phyloP scores from a whole-genome alignment of 2,329 filamentous ascomycete genomes.

The Colletotrichum plurivorum region DNA sequence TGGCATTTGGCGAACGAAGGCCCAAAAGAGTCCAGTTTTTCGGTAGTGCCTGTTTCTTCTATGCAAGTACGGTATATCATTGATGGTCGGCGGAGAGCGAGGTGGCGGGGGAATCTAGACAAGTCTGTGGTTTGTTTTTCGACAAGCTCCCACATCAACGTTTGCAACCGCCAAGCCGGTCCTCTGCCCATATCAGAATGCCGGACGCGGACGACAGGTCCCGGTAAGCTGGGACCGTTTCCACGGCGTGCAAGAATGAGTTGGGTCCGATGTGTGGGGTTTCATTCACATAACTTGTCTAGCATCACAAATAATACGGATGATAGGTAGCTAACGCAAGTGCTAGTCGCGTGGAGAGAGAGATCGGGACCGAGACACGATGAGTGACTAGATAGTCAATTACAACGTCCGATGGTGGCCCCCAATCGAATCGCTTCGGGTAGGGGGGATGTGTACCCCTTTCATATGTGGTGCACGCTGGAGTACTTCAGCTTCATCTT shows the following conservation, averaged over 20 bases:
- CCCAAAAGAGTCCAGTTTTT: neutral
- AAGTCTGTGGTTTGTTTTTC: neutral
- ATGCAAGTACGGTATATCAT: too few species aligned
- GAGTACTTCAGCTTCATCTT: neutral
- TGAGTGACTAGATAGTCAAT: too few species aligned
- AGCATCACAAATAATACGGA: neutral
- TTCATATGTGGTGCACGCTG: too few species aligned
- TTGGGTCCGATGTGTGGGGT: neutral
- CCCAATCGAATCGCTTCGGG: too few species aligned
- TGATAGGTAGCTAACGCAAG: neutral
- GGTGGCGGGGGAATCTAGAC: neutral
- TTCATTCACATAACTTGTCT: too few species aligned
- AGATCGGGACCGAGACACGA: too few species aligned
- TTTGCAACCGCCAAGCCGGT: neutral
- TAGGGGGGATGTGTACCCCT: too few species aligned
- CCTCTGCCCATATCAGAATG: neutral
- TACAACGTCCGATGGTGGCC: too few species aligned
- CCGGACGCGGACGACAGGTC: slow-evolving; percentile 13
- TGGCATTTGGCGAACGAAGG: too few species aligned
- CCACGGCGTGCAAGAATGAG: neutral
- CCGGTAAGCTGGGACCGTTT: neutral
- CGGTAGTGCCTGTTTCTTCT: neutral
- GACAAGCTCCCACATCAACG: neutral
- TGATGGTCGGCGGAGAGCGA: too few species aligned
- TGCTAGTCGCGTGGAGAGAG: too few species aligned